Conservation (phyloP, 2,329 filamentous ascomycete species). For the Scedosporium dehoogii region DNA sequence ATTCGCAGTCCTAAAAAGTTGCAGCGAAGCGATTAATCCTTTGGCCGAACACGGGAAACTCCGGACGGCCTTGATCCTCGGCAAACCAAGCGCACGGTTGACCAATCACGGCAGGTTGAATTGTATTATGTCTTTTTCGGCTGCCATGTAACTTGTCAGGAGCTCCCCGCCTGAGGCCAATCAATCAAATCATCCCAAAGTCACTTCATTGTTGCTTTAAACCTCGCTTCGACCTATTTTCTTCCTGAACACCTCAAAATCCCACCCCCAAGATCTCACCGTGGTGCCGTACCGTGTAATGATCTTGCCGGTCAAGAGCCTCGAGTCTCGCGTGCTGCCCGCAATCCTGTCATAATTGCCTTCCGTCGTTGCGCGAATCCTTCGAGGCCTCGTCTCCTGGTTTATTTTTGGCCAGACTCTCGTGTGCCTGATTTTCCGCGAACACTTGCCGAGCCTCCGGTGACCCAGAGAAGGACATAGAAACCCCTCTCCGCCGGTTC, state of each 20-base stretch:
- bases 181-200: slow-evolving; percentile 1
- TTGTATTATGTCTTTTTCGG: slow-evolving; percentile 3
- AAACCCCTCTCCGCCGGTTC: background rate
- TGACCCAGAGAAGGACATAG: background rate
- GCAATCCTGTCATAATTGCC: background rate
- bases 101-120: slow-evolving; percentile 7
- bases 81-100: slow-evolving; percentile 3
- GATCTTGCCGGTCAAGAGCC: slow-evolving; percentile 3
- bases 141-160: background rate
- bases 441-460: background rate
- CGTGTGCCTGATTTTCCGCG: background rate
- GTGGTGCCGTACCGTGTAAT: background rate
- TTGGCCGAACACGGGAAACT: slow-evolving; percentile 4
- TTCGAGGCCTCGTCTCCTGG: background rate
- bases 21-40: background rate
- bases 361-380: background rate
- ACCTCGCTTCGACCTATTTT: background rate
- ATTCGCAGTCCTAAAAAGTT: background rate
- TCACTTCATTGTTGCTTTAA: background rate
- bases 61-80: slow-evolving; percentile 3
- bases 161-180: slow-evolving; percentile 4
- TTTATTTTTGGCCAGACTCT: background rate
- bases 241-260: background rate
- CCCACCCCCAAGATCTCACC: background rate
- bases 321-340: background rate